Conservation (phyloP, 2,329 filamentous ascomycete species). For the Tolypocladium cylindrosporum region DNA sequence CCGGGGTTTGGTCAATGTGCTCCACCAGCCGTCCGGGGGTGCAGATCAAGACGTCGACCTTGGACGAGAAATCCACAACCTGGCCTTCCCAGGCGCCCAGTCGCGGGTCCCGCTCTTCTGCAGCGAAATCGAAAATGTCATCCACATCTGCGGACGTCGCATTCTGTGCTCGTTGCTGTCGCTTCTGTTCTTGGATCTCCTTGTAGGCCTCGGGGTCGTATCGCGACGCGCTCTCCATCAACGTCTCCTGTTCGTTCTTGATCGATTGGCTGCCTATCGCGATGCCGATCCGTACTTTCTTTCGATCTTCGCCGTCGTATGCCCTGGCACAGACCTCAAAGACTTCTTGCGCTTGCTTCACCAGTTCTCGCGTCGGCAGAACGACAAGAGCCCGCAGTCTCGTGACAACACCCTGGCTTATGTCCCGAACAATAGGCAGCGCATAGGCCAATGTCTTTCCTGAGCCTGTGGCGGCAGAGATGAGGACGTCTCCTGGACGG, state of each 20-base stretch:
- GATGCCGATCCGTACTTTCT: constrained; percentile 67
- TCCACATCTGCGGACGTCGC: constrained; percentile 7
- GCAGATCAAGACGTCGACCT: constrained; percentile 80
- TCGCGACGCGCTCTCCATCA: constrained; percentile 34
- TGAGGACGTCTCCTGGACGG: constrained; percentile 67
- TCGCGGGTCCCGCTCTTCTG: constrained; percentile 15
- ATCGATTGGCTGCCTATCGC: constrained; percentile 75
- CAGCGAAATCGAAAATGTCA: constrained; percentile 9
- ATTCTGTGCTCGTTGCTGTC: constrained; percentile 2
- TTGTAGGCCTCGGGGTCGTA: constrained; percentile 55
- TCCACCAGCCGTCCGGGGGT: constrained; percentile 89
- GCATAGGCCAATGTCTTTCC: constrained; percentile 92
- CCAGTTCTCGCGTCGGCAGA: constrained; percentile 82
- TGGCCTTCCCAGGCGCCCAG: constrained; percentile 32
- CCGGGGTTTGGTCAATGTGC: constrained; percentile 73
- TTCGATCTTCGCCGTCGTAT: constrained; percentile 44
- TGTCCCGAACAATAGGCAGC: constrained; percentile 69
- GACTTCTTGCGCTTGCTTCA: constrained; percentile 72
- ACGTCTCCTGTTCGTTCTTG: constrained; percentile 45
- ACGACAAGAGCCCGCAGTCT: constrained; percentile 72
- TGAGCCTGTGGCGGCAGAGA: constrained; percentile 89
- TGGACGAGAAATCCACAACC: constrained; percentile 55
- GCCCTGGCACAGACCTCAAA: constrained; percentile 64
- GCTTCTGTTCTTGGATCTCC: constrained; percentile 14
- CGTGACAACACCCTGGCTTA: constrained; percentile 55